Evolutionary conservation across 2,329 filamentous ascomycete genomes (phyloP).

Genomic region (Exophiala sp.): DNA sequence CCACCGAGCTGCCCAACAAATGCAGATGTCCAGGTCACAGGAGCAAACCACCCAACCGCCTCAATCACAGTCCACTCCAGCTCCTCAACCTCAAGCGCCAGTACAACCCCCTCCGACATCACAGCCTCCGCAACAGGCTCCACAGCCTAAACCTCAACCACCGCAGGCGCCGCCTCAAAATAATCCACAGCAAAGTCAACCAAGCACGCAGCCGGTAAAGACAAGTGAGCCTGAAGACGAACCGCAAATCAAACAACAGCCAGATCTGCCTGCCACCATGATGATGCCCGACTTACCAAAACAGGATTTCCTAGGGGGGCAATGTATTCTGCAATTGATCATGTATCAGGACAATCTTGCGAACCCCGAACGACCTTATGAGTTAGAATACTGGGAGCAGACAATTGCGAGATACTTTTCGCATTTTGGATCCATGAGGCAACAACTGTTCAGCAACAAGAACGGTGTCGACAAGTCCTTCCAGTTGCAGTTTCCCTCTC

Average conservation of each 20-base stretch:
- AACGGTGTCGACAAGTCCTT: conserved; percentile 68
- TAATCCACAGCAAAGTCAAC: conserved; percentile 32
- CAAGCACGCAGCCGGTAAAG: conserved; percentile 26
- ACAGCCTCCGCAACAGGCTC: conserved; percentile 36
- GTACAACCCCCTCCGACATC: conserved; percentile 34
- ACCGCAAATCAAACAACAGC: conserved; percentile 35
- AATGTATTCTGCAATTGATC: conserved; percentile 52
- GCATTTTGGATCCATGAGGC: conserved; percentile 69
- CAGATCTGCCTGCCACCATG: conserved; percentile 38
- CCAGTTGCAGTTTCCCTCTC: conserved; percentile 75
- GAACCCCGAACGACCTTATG: conserved; percentile 50
- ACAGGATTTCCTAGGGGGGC: conserved; percentile 36
- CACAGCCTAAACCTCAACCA: conserved; percentile 34
- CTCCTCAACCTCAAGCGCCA: conserved; percentile 39
- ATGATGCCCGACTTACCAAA: conserved; percentile 38
- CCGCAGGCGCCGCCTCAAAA: conserved; percentile 36
- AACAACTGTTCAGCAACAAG: conserved; percentile 59
- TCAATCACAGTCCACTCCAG: conserved; percentile 42
- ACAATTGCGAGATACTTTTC: conserved; percentile 84
- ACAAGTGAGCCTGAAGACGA: conserved; percentile 36
- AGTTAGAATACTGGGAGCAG: conserved; percentile 71
- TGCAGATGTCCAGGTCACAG: conserved; percentile 41
- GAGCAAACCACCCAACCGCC: conserved; percentile 43
- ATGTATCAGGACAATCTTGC: conserved; percentile 57
- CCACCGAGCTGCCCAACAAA: conserved; percentile 41